Evolutionary conservation across 2,329 filamentous ascomycete species (phyloP), one percentile per base, ranked within the genome.

Genomic region (Elsinoe ampelina): DNA sequence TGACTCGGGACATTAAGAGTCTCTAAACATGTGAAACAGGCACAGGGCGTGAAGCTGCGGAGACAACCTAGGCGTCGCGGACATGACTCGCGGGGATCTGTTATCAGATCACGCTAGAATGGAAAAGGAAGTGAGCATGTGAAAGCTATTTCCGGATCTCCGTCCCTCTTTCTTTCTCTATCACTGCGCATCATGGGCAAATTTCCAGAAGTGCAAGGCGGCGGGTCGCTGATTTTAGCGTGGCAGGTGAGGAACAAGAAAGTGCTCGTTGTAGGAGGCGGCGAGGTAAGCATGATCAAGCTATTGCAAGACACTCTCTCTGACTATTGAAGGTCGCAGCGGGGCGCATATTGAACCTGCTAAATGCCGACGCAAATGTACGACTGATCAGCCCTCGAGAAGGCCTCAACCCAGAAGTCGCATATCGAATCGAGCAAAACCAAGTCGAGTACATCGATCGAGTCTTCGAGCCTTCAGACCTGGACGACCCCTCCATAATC

Each of bases 231-330:
- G 62, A 93, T 98, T 61, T 77, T 98, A 54, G 93, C 93, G 68
- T 98, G 92, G 91, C 93, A 97, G 75, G 85, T 95, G 66, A 86
- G 84, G 68, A 85, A 85, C 71, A 96, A 95, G 73, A 83, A 84
- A 62, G 86, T 97, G 13, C 75, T 98, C n/a, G 87, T 98, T 3
- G 83, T 98, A 6, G 93, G 93, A 62, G 93, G 93, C 65, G 93
- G 93, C 71, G 92, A 97, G 80, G 92, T 95, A 75, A 38, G 48
- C 22, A 5, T 34, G 38, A 30, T 55, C 15, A 36, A 50, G 34
- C 42, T 60, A 48, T 48, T 5, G 7, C 57, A 54, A 17, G 35
- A 48, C 17, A 22, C 11, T 34, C 2, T 12, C 30, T 51, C 45
- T 59, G 58, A 52, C 62, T 61, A 63, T 45, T 45, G 58, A 34